phyloP scores from a whole-genome alignment of 495 filamentous ascomycete genomes.

The Amniculicola lignicola region DNA sequence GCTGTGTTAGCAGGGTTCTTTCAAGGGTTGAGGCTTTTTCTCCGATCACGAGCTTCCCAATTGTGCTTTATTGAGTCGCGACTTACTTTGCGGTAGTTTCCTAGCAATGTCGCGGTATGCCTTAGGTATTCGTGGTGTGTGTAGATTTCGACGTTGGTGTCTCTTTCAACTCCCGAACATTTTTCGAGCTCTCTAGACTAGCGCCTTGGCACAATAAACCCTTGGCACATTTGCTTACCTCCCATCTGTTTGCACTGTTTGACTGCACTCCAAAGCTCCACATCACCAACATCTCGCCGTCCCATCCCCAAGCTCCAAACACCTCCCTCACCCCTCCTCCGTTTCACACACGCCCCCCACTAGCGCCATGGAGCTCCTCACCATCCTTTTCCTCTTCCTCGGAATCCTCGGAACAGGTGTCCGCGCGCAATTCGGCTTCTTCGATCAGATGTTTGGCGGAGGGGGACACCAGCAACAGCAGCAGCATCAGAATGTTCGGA shows the following conservation, averaged over 20 bases:
- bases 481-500: conserved; percentile 69
- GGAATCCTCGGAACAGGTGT: conserved; percentile 50
- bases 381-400: conserved; percentile 38
- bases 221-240: no score
- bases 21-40: no score
- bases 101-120: no score
- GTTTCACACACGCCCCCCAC: not conserved
- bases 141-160: no score
- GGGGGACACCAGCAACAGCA: conserved; percentile 61
- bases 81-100: no score
- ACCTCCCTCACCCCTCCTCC: not conserved
- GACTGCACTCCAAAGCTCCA: conserved; percentile 18
- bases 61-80: no score
- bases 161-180: no score
- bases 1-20: not conserved
- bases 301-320: not conserved
- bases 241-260: not conserved
- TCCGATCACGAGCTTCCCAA: no score
- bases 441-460: conserved; percentile 75
- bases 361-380: conserved; percentile 26
- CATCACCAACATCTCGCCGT: conserved; percentile 24
- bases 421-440: conserved; percentile 68
- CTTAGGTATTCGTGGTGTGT: no score
- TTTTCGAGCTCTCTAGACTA: no score
- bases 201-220: no score